phyloP scores from a whole-genome alignment of 2,329 filamentous ascomycete genomes.

The Venturia pyrina region DNA sequence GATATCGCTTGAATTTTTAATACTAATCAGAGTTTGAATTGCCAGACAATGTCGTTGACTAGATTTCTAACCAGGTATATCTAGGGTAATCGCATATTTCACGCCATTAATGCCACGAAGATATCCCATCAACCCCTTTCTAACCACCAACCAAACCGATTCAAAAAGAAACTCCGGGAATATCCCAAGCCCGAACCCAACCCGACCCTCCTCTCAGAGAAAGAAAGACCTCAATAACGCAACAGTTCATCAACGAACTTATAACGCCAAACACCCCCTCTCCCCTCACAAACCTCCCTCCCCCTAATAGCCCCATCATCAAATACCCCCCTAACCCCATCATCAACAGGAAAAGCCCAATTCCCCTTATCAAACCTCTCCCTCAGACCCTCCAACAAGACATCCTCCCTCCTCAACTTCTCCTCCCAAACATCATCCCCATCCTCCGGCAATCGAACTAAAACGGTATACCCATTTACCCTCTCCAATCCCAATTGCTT shows the following conservation, averaged over 20 bases:
- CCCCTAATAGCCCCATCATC: neutral
- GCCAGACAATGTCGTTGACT: too few species aligned
- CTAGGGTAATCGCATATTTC: too few species aligned
- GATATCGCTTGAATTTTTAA: too few species aligned
- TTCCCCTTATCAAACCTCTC: conserved; percentile 7
- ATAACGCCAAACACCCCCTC: neutral
- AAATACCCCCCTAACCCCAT: neutral
- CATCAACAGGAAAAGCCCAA: conserved; percentile 10
- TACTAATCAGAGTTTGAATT: too few species aligned
- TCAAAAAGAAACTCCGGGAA: neutral
- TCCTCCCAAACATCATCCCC: conserved; percentile 2
- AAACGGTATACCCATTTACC: neutral
- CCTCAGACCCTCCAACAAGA: conserved; percentile 7
- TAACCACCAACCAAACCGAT: neutral
- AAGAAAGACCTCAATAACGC: neutral
- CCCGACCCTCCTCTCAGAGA: neutral
- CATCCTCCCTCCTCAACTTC: conserved; percentile 10
- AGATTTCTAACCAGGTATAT: neutral
- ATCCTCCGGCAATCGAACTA: conserved; percentile 7
- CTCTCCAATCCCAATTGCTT: neutral
- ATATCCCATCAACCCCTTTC: neutral
- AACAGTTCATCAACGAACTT: neutral
- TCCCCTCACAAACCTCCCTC: conserved; percentile 5
- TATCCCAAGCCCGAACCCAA: neutral
- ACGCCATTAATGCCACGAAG: neutral